phyloP scores from a whole-genome alignment of 2,329 filamentous ascomycete species.

The Paraphoma sp. region DNA sequence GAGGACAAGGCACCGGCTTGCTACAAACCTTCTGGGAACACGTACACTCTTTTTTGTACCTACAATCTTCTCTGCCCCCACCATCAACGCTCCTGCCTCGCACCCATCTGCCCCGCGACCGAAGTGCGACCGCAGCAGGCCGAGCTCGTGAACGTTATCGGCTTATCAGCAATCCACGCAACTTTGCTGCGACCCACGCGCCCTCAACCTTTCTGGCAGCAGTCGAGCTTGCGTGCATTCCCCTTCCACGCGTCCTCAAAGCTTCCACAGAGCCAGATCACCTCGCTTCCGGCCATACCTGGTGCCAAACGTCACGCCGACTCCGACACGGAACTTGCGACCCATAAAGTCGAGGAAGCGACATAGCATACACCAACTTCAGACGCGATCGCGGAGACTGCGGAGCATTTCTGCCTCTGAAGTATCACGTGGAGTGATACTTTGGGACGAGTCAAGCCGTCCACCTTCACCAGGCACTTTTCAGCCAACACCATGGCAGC shows the following conservation, averaged over 20 bases:
- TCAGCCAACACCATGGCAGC: conserved; percentile 29
- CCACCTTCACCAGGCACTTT: background rate
- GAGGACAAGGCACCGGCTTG: conserved; percentile 14
- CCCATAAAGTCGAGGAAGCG: background rate
- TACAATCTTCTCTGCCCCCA: background rate
- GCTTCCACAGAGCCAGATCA: background rate
- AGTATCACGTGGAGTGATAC: background rate
- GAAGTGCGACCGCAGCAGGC: conserved; percentile 3
- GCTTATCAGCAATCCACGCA: conserved; percentile 41
- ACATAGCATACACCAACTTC: conserved; percentile 5
- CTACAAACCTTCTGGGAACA: conserved; percentile 4
- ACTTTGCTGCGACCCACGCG: conserved; percentile 28
- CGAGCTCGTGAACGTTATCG: conserved; percentile 34
- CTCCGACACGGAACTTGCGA: background rate
- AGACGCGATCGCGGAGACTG: conserved; percentile 7
- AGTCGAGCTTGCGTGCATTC: background rate
- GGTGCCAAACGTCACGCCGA: background rate
- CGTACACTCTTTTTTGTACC: conserved; percentile 6
- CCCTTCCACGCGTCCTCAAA: background rate
- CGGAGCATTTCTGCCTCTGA: conserved; percentile 11
- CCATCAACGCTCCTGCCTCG: conserved; percentile 2
- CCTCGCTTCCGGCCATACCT: background rate
- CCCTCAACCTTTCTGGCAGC: conserved; percentile 8
- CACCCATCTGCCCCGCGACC: conserved; percentile 4
- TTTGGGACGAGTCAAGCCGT: background rate